Base-by-base conservation (phyloP, 441 rosid species). In the Manihot esculenta region DNA sequence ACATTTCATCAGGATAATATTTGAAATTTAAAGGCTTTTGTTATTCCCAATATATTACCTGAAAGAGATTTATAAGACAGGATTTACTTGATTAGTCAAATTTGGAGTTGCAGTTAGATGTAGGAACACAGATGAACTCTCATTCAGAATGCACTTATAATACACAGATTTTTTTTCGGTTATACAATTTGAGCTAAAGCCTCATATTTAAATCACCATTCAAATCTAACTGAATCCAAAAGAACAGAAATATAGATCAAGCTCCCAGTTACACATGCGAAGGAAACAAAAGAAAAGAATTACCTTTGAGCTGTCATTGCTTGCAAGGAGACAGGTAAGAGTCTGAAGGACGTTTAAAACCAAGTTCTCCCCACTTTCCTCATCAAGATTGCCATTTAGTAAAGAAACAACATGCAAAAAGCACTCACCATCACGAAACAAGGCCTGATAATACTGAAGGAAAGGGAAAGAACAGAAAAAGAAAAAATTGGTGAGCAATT, bases 371-470 rank as follows among this genome's bases (percentile, higher is more conserved):
- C 98, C 97, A 68, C 83, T 84, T 50, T 71, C 86, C 78, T 81
- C 87, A 72, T 91, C 96, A 72, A 89, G 87, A 71, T 89, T 93
- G 64, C 99, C 97, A 86, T 93, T 96, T 71, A 96, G 82, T 67
- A 93, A 84, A 72, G 98, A 96, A 69, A 96, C 96, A 62, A 96
- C 89, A 78, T 93, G 97, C 84, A 96, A 78, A 88, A 93, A 96
- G 85, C 99, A 96, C 82, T 90, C 97, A 38, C 97, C 96, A 53
- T 93, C 97, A 73, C 94, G 89, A 79, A 96, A 96, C 78, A 91
- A 80, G 58, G 86, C 85, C 80, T 96, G 99, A 81, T 87, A 93
- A 74, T 96, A 87, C 99, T 96, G 95, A 77, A 84, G 62, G 17
- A 50, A 6, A 62, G 41, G 24, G 44, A 51, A 2, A 15, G 68